Evolutionary conservation across 106 monocot species (phyloP), one percentile per base, ranked within the genome.

Genomic region (Dactylorhiza incarnata): DNA sequence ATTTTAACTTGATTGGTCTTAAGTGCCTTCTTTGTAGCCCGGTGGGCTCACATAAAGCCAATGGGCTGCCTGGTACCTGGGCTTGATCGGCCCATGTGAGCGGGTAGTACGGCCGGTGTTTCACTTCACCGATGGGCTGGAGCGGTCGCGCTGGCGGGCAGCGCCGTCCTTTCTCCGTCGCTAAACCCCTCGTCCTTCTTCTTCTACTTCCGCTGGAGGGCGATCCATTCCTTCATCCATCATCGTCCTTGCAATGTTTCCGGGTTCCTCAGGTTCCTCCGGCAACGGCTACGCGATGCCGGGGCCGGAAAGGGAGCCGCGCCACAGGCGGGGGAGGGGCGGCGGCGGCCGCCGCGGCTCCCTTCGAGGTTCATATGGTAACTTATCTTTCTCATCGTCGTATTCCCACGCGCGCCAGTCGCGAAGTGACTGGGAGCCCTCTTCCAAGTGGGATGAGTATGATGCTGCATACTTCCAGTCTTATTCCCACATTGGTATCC

Each of bases 391-490:
- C 0, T 75, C 78, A 0, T 49, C 78, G 43, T 23, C 56, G 20
- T 22, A 77, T 22, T 49, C 78, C 15, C 56, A 37, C 4, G 45
- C 52, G 25, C 62, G 26, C 69, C 61, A 71, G 46, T 16, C 77
- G 45, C 25, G 54, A 7, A 22, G 48, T 26, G 83, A 79, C 17
- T 67, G 68, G 71, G 14, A 49, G n/a, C 45, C 79, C 16, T 48
- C 83, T 51, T 67, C 84, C 52, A 78, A 46, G 77, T 83, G 85
- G 75, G 84, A 81, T 26, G 87, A 90, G 48, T 87, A 81, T 74
- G 96, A 96, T 73, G 67, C 54, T 48, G 91, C 89, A 23, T 96
- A 96, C 81, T 96, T 96, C 73, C 87, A 91, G 75, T 80, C 96
- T 6, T 96, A 96, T 72, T 78, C 93, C 50, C 92, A 96, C 62